Percentiles rank a stretch among this genome's conserved stretches.
Conservation (phyloP, 2,329 filamentous ascomycete genomes). For the Trichophyton equinum region DNA sequence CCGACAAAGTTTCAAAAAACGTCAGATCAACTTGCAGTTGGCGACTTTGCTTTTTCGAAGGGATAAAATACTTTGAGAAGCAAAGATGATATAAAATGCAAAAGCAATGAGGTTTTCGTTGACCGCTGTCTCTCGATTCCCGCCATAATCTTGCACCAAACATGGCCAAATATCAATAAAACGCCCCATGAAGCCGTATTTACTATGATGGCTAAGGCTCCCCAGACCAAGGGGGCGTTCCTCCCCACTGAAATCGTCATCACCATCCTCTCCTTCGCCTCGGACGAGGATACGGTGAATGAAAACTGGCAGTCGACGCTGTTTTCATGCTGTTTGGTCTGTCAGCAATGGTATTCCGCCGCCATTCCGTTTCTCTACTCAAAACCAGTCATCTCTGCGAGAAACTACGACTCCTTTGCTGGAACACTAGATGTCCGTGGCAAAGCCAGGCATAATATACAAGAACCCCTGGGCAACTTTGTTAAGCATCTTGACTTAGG, state of each 20-base stretch:
- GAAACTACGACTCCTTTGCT: conserved; percentile 43
- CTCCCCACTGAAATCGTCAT: conserved; percentile 45
- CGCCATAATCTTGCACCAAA: background rate
- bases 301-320: conserved; percentile 33
- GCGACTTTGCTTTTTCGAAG: background rate
- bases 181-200: background rate
- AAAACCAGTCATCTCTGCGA: conserved; percentile 39
- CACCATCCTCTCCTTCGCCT: conserved; percentile 36
- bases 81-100: background rate
- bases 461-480: conserved; percentile 35
- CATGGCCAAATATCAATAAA: background rate
- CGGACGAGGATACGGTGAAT: conserved; percentile 20
- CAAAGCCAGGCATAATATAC: conserved; percentile 27
- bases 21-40: background rate
- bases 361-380: conserved; percentile 42
- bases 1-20: background rate
- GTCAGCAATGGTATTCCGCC: conserved; percentile 45
- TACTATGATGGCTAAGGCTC: background rate
- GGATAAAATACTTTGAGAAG: background rate
- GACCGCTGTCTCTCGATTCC: background rate
- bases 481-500: conserved; percentile 43
- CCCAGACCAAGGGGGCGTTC: conserved; percentile 17
- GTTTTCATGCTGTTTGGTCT: conserved; percentile 41
- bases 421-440: conserved; percentile 22
- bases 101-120: background rate